Percentiles rank a stretch among this genome's conserved stretches.
These are phyloP conservation scores for Hygrophorus russula DNA, from an alignment of 768 basidiomycete species.

Conservation along the genomic window DNA sequence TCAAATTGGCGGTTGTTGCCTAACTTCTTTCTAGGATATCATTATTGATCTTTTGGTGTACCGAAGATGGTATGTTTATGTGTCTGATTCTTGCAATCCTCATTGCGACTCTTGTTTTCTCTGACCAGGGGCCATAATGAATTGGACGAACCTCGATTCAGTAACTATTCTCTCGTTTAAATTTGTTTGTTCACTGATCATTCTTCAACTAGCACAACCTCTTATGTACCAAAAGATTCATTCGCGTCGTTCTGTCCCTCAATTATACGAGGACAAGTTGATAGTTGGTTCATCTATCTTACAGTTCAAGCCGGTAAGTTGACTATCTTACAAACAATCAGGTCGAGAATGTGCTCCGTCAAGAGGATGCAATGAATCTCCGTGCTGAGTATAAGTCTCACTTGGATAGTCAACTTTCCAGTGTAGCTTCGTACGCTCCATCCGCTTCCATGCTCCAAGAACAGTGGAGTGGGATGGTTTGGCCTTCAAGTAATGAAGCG, in stretches of 20 bases:
- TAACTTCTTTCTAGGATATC: conserved; percentile 41
- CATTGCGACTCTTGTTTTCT: neutral
- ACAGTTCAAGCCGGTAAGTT: neutral
- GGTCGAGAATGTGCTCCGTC: conserved; percentile 41
- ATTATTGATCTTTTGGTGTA: conserved; percentile 87
- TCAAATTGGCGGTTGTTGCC: neutral
- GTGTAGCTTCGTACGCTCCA: conserved; percentile 36
- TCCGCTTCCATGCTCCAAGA: conserved; percentile 44
- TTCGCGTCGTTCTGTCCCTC: conserved; percentile 63
- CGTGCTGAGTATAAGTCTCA: conserved; percentile 48
- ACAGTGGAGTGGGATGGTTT: conserved; percentile 60
- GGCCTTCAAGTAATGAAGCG: conserved; percentile 49
- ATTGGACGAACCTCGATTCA: conserved; percentile 77
- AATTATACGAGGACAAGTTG: conserved; percentile 72
- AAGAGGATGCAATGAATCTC: conserved; percentile 34
- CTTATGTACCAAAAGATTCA: conserved; percentile 87
- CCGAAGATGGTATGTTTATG: conserved; percentile 51
- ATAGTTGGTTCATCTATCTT: conserved; percentile 32
- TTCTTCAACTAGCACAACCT: conserved; percentile 39
- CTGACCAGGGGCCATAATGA: conserved; percentile 62
- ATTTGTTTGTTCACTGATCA: too few relatives aligned
- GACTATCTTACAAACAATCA: conserved; percentile 10
- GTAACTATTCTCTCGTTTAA: too few relatives aligned
- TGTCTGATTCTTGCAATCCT: neutral
- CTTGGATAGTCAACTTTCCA: conserved; percentile 51